Evolutionary conservation across 768 basidiomycete genomes (phyloP).

Genomic region (Mycena rebaudengoi): DNA sequence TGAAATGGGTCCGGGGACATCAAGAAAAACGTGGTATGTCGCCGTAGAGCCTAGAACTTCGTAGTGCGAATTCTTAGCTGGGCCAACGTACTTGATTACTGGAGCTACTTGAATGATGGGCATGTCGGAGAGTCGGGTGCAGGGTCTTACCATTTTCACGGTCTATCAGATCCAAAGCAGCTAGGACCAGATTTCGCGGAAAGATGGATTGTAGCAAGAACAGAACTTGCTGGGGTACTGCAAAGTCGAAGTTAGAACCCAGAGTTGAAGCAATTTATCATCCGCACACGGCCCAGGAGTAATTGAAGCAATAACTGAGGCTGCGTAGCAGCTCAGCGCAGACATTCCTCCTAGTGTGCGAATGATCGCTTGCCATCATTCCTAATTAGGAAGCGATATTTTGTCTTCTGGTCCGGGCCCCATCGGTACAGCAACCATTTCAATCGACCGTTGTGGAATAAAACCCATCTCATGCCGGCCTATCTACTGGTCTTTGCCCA

Average conservation of each 20-base stretch:
- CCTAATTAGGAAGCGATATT: too few species aligned
- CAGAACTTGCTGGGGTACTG: conserved; percentile 62
- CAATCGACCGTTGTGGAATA: too few species aligned
- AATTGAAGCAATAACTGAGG: conserved; percentile 10
- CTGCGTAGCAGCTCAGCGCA: conserved; percentile 16
- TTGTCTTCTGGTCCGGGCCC: too few species aligned
- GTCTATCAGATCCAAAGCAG: conserved; percentile 83
- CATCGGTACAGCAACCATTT: too few species aligned
- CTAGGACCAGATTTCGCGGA: conserved; percentile 68
- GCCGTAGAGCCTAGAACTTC: conserved; percentile 74
- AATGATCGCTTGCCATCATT: too few species aligned
- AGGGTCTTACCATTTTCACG: conserved; percentile 62
- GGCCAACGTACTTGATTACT: conserved; percentile 70
- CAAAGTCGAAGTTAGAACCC: not conserved
- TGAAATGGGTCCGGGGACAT: conserved; percentile 47
- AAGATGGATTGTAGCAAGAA: conserved; percentile 65
- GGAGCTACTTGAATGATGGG: not conserved
- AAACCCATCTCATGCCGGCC: conserved; percentile 36
- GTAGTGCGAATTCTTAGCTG: conserved; percentile 72
- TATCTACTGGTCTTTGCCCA: conserved; percentile 83
- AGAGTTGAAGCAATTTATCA: not conserved
- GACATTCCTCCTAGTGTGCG: conserved; percentile 12
- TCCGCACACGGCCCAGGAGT: conserved; percentile 9
- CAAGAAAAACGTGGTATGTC: conserved; percentile 66
- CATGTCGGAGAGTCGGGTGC: not conserved